Conservation (phyloP, 371 early-diverging fungal genomes). For the Globomyces sp. region DNA sequence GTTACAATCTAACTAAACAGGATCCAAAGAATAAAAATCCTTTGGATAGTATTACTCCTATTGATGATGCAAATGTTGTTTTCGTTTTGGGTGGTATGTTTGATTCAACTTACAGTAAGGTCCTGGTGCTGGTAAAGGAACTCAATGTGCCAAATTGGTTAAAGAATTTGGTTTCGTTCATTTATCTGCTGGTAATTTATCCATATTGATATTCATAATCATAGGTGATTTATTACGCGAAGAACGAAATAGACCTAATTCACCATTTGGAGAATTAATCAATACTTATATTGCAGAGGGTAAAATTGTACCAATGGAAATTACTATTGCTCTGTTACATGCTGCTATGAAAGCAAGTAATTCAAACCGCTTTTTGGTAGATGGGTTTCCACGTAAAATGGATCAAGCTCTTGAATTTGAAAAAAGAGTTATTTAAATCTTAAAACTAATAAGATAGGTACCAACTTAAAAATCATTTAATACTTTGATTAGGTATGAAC, state of each 20-base stretch:
- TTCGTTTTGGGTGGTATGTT: conserved; percentile 17
- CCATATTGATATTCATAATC: too few relatives aligned
- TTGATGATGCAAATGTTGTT: conserved; percentile 4
- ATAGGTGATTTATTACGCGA: conserved; percentile 79
- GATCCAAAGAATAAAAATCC: conserved; percentile 1
- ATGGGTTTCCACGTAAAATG: conserved; percentile 95
- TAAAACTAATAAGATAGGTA: background rate
- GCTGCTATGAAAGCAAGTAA: conserved; percentile 77
- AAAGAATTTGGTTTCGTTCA: conserved; percentile 91
- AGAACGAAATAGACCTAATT: conserved; percentile 82
- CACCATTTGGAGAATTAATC: conserved; percentile 87
- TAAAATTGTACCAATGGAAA: conserved; percentile 91
- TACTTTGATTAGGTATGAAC: background rate
- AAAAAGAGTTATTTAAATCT: conserved; percentile 60
- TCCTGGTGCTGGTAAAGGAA: conserved; percentile 76
- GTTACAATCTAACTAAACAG: background rate
- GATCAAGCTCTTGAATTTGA: conserved; percentile 94
- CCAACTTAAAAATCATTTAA: background rate
- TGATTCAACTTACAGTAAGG: conserved; percentile 18
- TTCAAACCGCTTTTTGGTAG: conserved; percentile 81
- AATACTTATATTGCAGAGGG: conserved; percentile 88
- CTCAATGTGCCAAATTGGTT: conserved; percentile 85
- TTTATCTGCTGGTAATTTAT: conserved; percentile 78
- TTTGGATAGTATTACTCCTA: background rate
- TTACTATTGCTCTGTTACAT: conserved; percentile 87